phyloP scores from a whole-genome alignment of 192 early-diverging fungal species.

The Thamnidium elegans region DNA sequence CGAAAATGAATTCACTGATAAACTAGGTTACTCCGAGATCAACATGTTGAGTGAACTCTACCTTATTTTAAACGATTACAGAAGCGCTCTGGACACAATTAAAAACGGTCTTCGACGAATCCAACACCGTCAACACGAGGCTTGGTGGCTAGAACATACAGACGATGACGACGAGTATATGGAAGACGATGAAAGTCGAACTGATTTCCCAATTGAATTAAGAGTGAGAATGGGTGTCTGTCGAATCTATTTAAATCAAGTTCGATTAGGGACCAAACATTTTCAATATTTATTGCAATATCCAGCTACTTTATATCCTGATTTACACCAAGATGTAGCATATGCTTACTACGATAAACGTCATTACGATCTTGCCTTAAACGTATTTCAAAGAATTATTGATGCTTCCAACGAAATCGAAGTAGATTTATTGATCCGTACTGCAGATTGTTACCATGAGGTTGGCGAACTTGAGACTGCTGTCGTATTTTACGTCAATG shows the following conservation, averaged over 20 bases:
- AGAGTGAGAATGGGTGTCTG: constrained; percentile 83
- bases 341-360: constrained; percentile 67
- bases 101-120: constrained; percentile 68
- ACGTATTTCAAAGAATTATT: constrained; percentile 52
- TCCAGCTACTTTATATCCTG: constrained; percentile 53
- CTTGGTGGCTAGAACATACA: constrained; percentile 60
- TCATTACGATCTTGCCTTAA: constrained; percentile 62
- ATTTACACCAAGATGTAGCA: constrained; percentile 72
- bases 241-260: constrained; percentile 66
- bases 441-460: constrained; percentile 61
- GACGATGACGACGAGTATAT: constrained; percentile 53
- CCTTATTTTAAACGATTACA: constrained; percentile 74
- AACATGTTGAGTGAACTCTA: constrained; percentile 88
- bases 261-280: constrained; percentile 65
- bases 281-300: constrained; percentile 59
- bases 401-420: constrained; percentile 41
- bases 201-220: constrained; percentile 77
- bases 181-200: constrained; percentile 11
- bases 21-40: constrained; percentile 78
- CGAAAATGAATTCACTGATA: constrained; percentile 36
- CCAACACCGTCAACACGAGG: constrained; percentile 64
- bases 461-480: constrained; percentile 61
- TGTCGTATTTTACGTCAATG: constrained; percentile 53
- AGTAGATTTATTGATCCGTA: constrained; percentile 45
- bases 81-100: constrained; percentile 65